Percentiles rank a stretch among this genome's conserved stretches.
Evolutionary conservation across 176 grass and related monocot species (phyloP).

Genomic region (Pontederia crassipes): DNA sequence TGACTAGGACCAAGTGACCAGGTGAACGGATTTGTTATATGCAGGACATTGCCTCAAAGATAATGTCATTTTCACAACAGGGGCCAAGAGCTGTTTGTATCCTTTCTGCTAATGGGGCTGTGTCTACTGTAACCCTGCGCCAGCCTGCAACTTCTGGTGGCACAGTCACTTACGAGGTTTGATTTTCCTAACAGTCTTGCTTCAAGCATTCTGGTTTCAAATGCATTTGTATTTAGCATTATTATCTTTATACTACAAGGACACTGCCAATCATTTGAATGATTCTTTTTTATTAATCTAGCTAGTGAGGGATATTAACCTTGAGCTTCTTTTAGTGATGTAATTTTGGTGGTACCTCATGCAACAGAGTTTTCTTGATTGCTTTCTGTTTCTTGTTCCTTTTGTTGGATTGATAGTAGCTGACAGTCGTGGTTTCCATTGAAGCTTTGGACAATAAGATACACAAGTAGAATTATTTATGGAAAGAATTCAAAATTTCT

Average conservation of each 20-base stretch:
- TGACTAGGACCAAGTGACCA: not conserved
- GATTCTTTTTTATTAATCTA: too few species aligned
- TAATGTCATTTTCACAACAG: conserved; percentile 36
- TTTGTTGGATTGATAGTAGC: too few species aligned
- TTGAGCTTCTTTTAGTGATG: too few species aligned
- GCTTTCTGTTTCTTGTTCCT: too few species aligned
- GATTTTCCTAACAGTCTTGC: too few species aligned
- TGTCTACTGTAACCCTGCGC: conserved; percentile 29
- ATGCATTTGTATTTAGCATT: not conserved
- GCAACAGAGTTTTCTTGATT: too few species aligned
- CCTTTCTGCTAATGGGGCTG: conserved; percentile 31
- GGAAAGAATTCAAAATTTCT: too few species aligned
- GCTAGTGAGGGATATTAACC: too few species aligned
- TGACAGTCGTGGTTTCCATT: too few species aligned
- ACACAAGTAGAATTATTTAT: too few species aligned
- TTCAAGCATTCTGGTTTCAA: not conserved
- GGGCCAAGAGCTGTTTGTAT: conserved; percentile 29
- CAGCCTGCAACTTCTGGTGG: conserved; percentile 27
- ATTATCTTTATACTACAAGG: conserved; percentile 1
- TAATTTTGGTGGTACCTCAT: too few species aligned
- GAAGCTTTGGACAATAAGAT: too few species aligned
- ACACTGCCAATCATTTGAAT: not conserved
- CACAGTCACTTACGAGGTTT: conserved; percentile 21
- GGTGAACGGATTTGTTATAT: not conserved
- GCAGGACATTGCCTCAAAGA: conserved; percentile 36